phyloP scores from a whole-genome alignment of 2,329 filamentous ascomycete genomes.

The Fonsecaea multimorphosa region DNA sequence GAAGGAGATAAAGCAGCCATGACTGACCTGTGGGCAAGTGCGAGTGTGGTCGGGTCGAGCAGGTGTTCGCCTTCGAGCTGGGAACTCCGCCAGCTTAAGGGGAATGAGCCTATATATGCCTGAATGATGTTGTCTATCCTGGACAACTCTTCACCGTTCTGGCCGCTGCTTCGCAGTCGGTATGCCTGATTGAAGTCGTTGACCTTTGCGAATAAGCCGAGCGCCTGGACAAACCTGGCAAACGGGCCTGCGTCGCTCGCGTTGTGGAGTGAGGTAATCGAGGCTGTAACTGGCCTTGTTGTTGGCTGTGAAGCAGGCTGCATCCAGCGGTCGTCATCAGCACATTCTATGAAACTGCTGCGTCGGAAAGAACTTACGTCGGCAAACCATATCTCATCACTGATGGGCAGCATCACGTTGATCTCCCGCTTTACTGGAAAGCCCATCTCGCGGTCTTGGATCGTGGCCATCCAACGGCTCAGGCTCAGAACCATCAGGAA shows the following conservation, averaged over 20 bases:
- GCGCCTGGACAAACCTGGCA: conserved; percentile 10
- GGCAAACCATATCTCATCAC: conserved; percentile 12
- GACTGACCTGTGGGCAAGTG: conserved; percentile 3
- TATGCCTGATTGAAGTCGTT: conserved; percentile 12
- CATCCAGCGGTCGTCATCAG: not conserved
- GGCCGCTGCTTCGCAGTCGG: conserved; percentile 9
- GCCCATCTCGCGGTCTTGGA: conserved; percentile 14
- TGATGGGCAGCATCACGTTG: conserved; percentile 13
- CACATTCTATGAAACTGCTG: not conserved
- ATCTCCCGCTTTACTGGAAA: conserved; percentile 12
- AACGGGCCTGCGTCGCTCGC: conserved; percentile 8
- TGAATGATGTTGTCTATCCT: conserved; percentile 12
- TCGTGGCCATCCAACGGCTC: conserved; percentile 5
- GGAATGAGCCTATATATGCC: conserved; percentile 7
- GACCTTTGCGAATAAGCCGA: conserved; percentile 14
- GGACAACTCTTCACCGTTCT: conserved; percentile 10
- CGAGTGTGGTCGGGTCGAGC: conserved; percentile 9
- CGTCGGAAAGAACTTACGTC: not conserved
- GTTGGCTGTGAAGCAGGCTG: conserved; percentile 4
- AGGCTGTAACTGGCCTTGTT: conserved; percentile 2
- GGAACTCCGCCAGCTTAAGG: not conserved
- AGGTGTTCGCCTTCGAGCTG: conserved; percentile 9
- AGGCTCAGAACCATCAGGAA: conserved; percentile 13
- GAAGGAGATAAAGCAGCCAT: no score
- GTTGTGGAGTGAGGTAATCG: conserved; percentile 6